Conservation (phyloP, 2,329 filamentous ascomycete genomes). For the Cadophora malorum region DNA sequence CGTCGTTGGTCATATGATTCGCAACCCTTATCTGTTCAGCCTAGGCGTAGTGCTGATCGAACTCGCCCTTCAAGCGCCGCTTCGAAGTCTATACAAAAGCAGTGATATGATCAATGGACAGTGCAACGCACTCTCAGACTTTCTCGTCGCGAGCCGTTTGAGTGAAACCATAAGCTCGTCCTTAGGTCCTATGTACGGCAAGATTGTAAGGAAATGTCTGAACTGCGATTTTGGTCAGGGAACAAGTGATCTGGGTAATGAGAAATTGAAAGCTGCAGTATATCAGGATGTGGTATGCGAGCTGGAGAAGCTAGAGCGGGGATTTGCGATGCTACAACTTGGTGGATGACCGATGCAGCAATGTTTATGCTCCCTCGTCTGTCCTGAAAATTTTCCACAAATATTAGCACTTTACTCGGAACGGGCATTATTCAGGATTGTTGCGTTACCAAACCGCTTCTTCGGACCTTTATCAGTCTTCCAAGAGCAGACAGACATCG, state of each 20-base stretch:
- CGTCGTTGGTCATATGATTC: constrained; percentile 1
- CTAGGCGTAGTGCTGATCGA: constrained; percentile 30
- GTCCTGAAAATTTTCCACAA: not conserved
- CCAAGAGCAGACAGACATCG: not conserved
- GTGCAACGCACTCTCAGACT: not conserved
- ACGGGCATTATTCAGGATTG: no score
- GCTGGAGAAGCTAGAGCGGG: constrained; percentile 29
- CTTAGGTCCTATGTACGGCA: constrained; percentile 24
- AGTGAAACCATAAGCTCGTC: constrained; percentile 5
- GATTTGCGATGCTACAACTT: constrained; percentile 24
- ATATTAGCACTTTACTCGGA: not conserved
- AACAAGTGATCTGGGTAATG: constrained; percentile 26
- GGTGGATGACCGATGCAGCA: not conserved
- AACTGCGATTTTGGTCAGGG: constrained; percentile 32
- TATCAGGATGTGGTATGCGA: constrained; percentile 32
- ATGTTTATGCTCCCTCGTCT: not conserved
- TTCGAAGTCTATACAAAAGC: constrained; percentile 19
- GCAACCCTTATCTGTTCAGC: constrained; percentile 30
- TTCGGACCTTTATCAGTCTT: not conserved
- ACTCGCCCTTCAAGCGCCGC: constrained; percentile 28
- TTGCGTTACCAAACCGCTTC: not conserved
- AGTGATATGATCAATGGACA: constrained; percentile 1
- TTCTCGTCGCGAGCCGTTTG: not conserved
- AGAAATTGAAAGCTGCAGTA: constrained; percentile 26
- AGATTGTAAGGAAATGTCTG: constrained; percentile 29